Conservation (phyloP, 2,329 filamentous ascomycete species). For the Sporothrix euskadiensis region DNA sequence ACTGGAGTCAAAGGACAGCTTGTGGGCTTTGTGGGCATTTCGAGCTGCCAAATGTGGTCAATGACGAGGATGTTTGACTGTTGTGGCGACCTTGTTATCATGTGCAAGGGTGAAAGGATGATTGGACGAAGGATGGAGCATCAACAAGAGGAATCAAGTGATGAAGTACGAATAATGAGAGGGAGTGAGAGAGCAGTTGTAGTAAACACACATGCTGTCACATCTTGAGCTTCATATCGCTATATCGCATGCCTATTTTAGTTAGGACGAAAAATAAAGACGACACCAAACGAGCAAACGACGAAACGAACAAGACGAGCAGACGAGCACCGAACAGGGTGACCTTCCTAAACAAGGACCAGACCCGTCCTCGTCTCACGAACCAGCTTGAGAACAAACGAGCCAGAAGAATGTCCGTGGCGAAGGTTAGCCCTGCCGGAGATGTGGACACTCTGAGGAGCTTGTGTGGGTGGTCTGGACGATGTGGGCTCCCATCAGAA, state of each 20-base stretch:
- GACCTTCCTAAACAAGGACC: conserved; percentile 18
- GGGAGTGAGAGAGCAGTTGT: neutral
- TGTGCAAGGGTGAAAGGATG: neutral
- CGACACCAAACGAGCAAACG: neutral
- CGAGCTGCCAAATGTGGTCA: neutral
- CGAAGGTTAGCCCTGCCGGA: neutral
- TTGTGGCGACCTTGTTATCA: neutral
- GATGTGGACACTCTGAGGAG: neutral
- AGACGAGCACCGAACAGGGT: neutral
- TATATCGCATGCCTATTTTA: conserved; percentile 13
- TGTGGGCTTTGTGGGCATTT: neutral
- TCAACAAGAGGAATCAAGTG: neutral
- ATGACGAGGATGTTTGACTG: neutral
- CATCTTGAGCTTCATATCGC: neutral
- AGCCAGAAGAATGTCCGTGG: neutral
- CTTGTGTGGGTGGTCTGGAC: neutral
- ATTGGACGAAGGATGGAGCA: neutral
- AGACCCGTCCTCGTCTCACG: neutral
- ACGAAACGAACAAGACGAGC: neutral
- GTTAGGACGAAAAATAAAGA: neutral
- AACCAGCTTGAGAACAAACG: neutral
- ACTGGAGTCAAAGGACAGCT: neutral
- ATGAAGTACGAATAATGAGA: no score
- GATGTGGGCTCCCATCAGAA: conserved; percentile 11
- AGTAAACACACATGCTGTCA: neutral